These are phyloP conservation scores for Thelonectria olida DNA, from an alignment of 2,329 filamentous ascomycete genomes.

Conservation along the genomic window DNA sequence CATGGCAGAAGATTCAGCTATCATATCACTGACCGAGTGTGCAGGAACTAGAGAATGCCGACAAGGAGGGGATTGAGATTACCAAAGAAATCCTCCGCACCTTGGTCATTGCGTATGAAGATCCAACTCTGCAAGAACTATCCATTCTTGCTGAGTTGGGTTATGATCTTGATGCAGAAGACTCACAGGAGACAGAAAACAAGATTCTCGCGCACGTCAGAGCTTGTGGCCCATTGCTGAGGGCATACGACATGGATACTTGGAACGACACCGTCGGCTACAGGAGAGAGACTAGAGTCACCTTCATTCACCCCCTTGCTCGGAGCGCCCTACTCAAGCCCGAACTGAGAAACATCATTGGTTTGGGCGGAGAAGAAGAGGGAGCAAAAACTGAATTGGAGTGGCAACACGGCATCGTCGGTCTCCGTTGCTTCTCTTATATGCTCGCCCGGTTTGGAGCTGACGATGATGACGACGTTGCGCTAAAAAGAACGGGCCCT, in stretches of 20 bases:
- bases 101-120: slow-evolving; percentile 17
- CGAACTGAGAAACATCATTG: slow-evolving; percentile 11
- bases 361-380: slow-evolving; percentile 13
- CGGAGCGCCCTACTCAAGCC: slow-evolving; percentile 12
- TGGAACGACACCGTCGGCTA: slow-evolving; percentile 8
- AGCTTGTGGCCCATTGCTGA: slow-evolving; percentile 18
- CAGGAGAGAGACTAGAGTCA: slow-evolving; percentile 8
- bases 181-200: slow-evolving; percentile 4
- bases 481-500: slow-evolving; percentile 1
- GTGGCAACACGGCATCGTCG: slow-evolving; percentile 25
- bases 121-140: slow-evolving; percentile 19
- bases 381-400: slow-evolving; percentile 17
- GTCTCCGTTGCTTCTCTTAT: slow-evolving; percentile 24
- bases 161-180: background rate
- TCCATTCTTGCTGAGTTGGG: slow-evolving; percentile 17
- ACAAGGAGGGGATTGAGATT: slow-evolving; percentile 13
- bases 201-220: slow-evolving; percentile 17
- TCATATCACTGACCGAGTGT: background rate
- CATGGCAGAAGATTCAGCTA: background rate
- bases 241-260: slow-evolving; percentile 13
- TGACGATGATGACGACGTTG: slow-evolving; percentile 10
- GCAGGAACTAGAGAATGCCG: slow-evolving; percentile 13
- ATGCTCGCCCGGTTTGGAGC: slow-evolving; percentile 12
- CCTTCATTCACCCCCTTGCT: slow-evolving; percentile 22
- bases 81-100: slow-evolving; percentile 26